Base-by-base conservation (phyloP, 2,329 filamentous ascomycete species). In the Colletotrichum liriopes region DNA sequence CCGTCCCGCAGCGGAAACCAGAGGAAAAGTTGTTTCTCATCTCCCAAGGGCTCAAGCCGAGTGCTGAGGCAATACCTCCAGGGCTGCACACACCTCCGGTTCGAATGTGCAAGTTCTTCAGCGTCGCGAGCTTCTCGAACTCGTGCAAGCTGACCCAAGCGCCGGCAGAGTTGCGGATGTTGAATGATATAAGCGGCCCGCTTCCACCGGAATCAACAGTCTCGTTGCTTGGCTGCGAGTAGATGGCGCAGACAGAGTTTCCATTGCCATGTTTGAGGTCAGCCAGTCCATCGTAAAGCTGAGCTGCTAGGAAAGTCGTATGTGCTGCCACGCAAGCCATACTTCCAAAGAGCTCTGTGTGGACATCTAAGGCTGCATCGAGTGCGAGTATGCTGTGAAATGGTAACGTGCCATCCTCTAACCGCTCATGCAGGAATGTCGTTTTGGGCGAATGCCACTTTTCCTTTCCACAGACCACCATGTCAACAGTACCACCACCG, bases 1-100 rank as follows among this genome's bases (percentile, higher is more conserved):
- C 94, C 65, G 90, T 89, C 8, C 95, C 95, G 80, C 96, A 99
- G 49, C 94, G 90, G 78, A 95, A 91, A 0, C 96, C 96, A 2
- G 92, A 90, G 0, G 93, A 94, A 77, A 96, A 98, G 79, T 98
- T 97, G 71, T 89, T 88, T 76, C 87, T 92, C 87, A 98, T 92
- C 78, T 98, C 95, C 89, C 92, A 93, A 0, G 94, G 91, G 58
- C 92, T 88, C 64, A 98, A 86, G 1, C 86, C 85, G n/a, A 98
- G 87, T 26, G 91, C 90, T 1, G 87, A 86, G 18, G 95, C 93
- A 70, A 97, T 89, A 1, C 95, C 95, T 12, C 95, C 96, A 1
- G 96, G 96, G 77, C 98, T 98, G 82, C 96, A 99, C 1, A 98
- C 86, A 0, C 94, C 93, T 6, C 96, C 96, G 0, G 94, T 98